Evolutionary conservation across 225 moss, liverwort and hornwort genomes (phyloP).

Genomic region (Climacium dendroides): DNA sequence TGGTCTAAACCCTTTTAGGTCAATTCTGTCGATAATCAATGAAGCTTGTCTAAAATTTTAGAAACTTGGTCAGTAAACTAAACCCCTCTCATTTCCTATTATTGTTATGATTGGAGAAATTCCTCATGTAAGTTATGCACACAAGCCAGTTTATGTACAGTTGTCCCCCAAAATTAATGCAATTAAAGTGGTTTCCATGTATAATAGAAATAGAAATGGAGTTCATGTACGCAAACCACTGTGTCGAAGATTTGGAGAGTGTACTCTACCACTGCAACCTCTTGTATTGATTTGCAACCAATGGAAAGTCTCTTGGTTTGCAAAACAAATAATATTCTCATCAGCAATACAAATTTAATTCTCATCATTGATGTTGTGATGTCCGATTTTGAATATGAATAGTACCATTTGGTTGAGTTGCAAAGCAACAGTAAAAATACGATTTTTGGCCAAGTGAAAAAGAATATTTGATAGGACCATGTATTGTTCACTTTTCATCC

Average conservation of each 20-base stretch:
- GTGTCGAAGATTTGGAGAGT: background rate
- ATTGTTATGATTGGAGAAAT: background rate
- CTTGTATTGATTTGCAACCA: background rate
- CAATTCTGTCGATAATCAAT: background rate
- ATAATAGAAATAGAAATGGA: too few relatives aligned
- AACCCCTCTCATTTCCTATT: background rate
- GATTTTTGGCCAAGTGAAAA: too few relatives aligned
- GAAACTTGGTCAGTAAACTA: background rate
- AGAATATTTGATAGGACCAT: background rate
- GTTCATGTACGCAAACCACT: background rate
- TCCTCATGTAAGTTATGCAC: background rate
- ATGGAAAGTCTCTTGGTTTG: background rate
- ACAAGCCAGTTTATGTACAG: background rate
- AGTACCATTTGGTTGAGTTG: background rate
- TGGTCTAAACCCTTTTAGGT: background rate
- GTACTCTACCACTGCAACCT: background rate
- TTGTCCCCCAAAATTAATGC: background rate
- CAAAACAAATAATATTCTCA: too few relatives aligned
- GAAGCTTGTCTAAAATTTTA: background rate
- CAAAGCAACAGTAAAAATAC: background rate
- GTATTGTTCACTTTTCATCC: background rate
- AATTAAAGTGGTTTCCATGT: background rate
- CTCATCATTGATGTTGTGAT: background rate
- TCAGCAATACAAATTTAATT: too few relatives aligned
- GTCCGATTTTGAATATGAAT: background rate